Conservation (phyloP, 257 asterid species). For the Salvia rosmarinus region DNA sequence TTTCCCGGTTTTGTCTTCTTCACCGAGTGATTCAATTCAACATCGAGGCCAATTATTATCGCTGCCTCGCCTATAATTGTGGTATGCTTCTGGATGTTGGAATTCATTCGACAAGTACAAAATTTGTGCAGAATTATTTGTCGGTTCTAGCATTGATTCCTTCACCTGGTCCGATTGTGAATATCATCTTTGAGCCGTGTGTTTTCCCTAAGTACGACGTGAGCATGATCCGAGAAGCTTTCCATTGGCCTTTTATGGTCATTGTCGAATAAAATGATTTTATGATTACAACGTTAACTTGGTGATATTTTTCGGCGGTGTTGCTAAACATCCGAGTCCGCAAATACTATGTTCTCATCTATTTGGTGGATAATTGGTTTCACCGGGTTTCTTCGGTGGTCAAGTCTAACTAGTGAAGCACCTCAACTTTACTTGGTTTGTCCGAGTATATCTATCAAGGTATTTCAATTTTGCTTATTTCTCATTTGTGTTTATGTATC, state of each 20-base stretch:
- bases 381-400: constrained; percentile 95
- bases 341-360: constrained; percentile 96
- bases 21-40: too few species aligned
- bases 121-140: too few species aligned
- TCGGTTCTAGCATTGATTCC: neutral
- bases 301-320: constrained; percentile 53
- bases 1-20: too few species aligned
- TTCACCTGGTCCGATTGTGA: neutral
- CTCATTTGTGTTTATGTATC: too few species aligned
- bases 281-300: constrained; percentile 36
- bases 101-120: too few species aligned
- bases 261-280: neutral
- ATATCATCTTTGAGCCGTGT: neutral
- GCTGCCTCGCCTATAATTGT: too few species aligned
- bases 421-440: constrained; percentile 97
- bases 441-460: constrained; percentile 18
- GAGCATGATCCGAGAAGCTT: neutral
- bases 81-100: too few species aligned
- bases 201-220: neutral
- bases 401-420: constrained; percentile 59
- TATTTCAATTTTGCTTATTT: constrained; percentile 9
- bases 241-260: neutral
- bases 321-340: constrained; percentile 82
- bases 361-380: constrained; percentile 99
- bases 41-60: too few species aligned